phyloP scores from a whole-genome alignment of 2,329 filamentous ascomycete genomes.

The Fusarium stilboides region DNA sequence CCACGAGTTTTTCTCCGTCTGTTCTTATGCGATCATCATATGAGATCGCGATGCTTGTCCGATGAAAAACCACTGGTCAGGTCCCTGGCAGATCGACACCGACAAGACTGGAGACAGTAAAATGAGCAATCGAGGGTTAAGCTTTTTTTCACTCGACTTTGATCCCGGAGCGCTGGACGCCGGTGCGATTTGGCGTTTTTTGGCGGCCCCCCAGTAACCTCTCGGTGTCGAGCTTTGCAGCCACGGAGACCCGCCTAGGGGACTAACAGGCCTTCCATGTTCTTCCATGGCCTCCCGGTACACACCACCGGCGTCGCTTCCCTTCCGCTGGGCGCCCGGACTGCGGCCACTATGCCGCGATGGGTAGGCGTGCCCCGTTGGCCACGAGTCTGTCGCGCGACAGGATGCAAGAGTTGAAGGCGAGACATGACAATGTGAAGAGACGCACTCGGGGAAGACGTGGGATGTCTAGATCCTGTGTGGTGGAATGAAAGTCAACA shows the following conservation, averaged over 20 bases:
- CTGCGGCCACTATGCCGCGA: constrained; percentile 45
- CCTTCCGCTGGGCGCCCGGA: constrained; percentile 45
- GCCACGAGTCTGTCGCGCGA: constrained; percentile 41
- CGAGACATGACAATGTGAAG: constrained; percentile 18
- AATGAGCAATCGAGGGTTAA: constrained; percentile 44
- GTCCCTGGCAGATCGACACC: constrained; percentile 38
- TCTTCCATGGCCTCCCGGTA: constrained; percentile 43
- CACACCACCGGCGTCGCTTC: constrained; percentile 43
- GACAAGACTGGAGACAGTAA: constrained; percentile 34
- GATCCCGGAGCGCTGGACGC: constrained; percentile 44
- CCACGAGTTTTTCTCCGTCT: constrained; percentile 19
- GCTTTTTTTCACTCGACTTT: constrained; percentile 36
- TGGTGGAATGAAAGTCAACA: neutral
- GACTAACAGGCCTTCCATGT: constrained; percentile 46
- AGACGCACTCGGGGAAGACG: constrained; percentile 8
- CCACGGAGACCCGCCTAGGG: constrained; percentile 29
- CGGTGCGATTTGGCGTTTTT: constrained; percentile 31
- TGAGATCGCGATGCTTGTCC: constrained; percentile 35
- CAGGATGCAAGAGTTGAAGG: constrained; percentile 15
- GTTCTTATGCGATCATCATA: constrained; percentile 21
- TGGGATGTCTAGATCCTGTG: constrained; percentile 5
- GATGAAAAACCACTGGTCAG: constrained; percentile 27
- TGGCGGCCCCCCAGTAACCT: constrained; percentile 30
- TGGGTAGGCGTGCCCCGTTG: constrained; percentile 42
- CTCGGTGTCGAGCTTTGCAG: constrained; percentile 30